A percentile compares a stretch with the other conserved stretches of the same genome.
Conservation (phyloP, 257 asterid genomes). For the Solanum gandarillasii region DNA sequence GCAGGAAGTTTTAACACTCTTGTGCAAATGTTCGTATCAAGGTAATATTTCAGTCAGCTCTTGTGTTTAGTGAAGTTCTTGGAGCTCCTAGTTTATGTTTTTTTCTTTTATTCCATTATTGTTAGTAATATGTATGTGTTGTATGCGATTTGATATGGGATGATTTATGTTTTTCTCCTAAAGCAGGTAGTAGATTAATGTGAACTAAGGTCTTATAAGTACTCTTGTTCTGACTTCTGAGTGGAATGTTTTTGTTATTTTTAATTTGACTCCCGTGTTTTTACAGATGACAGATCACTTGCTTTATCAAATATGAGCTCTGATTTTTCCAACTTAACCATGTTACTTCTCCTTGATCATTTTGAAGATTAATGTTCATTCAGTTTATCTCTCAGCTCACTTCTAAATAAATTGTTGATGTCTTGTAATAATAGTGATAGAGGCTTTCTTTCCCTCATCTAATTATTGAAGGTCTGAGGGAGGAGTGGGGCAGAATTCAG, state of each 20-base stretch:
- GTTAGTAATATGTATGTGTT: not conserved
- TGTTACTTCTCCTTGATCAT: not conserved
- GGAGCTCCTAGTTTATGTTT: not conserved
- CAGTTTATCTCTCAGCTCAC: not conserved
- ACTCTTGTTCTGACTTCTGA: not conserved
- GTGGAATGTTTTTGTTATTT: not conserved
- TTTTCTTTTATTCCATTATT: not conserved
- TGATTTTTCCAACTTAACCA: not conserved
- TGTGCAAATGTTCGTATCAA: slow-evolving; percentile 87
- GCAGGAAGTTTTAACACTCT: slow-evolving; percentile 55
- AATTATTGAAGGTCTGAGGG: not conserved
- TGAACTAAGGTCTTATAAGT: not conserved
- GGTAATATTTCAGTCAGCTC: slow-evolving; percentile 25
- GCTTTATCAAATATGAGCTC: not conserved
- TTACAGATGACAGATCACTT: not conserved
- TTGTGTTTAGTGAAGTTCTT: not conserved
- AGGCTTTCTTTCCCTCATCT: not conserved
- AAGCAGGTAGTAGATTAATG: not conserved
- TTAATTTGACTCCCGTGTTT: not conserved
- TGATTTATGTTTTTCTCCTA: not conserved
- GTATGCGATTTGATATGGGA: not conserved
- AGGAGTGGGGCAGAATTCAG: not conserved
- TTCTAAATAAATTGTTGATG: not conserved
- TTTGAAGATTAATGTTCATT: not conserved
- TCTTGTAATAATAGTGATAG: not conserved